Evolutionary conservation across 805 yeast species (phyloP), one percentile per base, ranked within the genome.

Genomic region (Wickerhamomyces bisporus): DNA sequence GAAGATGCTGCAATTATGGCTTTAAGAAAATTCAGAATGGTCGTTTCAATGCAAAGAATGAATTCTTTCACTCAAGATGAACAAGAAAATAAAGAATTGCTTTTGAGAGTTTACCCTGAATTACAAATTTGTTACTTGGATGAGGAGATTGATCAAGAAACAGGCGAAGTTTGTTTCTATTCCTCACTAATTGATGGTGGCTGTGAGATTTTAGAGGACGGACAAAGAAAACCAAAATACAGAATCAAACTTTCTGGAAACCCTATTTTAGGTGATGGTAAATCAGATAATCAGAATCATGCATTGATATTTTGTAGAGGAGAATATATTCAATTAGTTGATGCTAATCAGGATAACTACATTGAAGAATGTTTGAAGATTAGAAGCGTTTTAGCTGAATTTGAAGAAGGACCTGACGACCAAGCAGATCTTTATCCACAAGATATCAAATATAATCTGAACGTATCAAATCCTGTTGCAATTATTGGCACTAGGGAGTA

Each of bases 211-310:
- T 51, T 73, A 34, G 79, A 71, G 33, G 66, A 71, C 47, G 86
- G 87, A 10, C 53, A 68, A 41, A 64, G 83, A 45, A 65, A 66
- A 41, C 86, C 86, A 23, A 76, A 77, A 48, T 79, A 78, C 50
- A 66, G 79, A 48, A 71, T 85, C 33, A 74, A 66, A 48, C 66
- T 85, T 31, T 79, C 89, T 12, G 94, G 94, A 14, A 77, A 83
- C 56, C 94, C 94, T 34, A 81, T 84, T 38, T 68, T 85, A 42
- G 94, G 94, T 34, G 93, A 84, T 57, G 94, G 94, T 40, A 84
- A 84, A 57, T 75, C 88, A 23, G 94, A 85, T 60, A 85, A 85
- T 53, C 94, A 85, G 55, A 85, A 85, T 52, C 85, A 78, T 57
- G 77, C 89, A 6, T 57, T 85, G 34, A 74, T 82, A 25, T 85